Base-by-base conservation (phyloP, 2,329 filamentous ascomycete genomes). In the Trichoderma hamatum region DNA sequence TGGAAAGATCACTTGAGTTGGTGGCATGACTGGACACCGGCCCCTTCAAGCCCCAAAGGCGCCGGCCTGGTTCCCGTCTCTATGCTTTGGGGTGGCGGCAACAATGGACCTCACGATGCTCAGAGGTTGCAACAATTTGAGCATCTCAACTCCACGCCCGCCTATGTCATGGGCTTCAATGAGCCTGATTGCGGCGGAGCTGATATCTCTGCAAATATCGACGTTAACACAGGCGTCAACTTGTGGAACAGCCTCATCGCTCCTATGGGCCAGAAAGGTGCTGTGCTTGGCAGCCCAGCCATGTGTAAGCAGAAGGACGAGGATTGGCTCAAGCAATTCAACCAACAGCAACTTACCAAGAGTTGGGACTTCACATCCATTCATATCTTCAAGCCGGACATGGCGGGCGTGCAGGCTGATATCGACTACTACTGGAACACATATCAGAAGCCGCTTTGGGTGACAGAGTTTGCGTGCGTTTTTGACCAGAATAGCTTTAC, bases 181-280 rank as follows among this genome's bases (percentile, higher is more conserved):
- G 68, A 72, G 34, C 71, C 71, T 2, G 71, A 72, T 49, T 71
- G 71, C 66, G 43, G 52, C 2, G 71, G 65, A 11, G 61, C 61
- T 9, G 68, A 70, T 54, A 19, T 68, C n/a, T 72, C 71, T 14
- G 71, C 71, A 10, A 28, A 71, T 58, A 70, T 72, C 14, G 54
- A 56, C 19, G 71, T 72, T 4, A 51, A 52, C 43, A 76, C 81
- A 2, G 85, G 85, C 43, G 78, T 72, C 77, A 6, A 78, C 78
- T 11, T 83, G 82, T n/a, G 85, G 83, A 63, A 87, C 79, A 34
- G 83, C 80, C 30, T 88, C 89, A 77, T 93, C 90, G 73, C 88
- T 92, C 3, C 92, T 89, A 30, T 92, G 83, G 34, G 93, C 82
- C 28, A 92, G 78, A 34, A 89, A 85, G 10, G 85, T 82, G 10